These are phyloP conservation scores for Friedmanniomyces endolithicus DNA, from an alignment of 495 filamentous ascomycete genomes.

Conservation along the genomic window DNA sequence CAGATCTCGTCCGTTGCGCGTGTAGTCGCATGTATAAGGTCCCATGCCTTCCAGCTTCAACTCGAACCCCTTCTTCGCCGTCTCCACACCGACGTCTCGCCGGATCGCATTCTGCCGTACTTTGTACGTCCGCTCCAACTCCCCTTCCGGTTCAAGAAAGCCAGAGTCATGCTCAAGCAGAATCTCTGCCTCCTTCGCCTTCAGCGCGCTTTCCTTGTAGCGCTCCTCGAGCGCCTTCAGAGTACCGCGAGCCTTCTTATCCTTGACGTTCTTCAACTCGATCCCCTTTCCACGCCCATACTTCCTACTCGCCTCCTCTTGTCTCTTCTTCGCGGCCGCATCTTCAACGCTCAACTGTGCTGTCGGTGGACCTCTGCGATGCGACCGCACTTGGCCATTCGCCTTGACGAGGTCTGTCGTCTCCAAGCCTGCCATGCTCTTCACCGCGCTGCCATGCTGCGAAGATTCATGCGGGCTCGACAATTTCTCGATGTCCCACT, in stretches of 20 bases:
- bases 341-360: slow-evolving; percentile 19
- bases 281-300: slow-evolving; percentile 79
- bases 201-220: slow-evolving; percentile 65
- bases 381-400: slow-evolving; percentile 21
- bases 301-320: slow-evolving; percentile 50
- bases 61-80: slow-evolving; percentile 85
- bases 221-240: slow-evolving; percentile 65
- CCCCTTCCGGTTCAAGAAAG: slow-evolving; percentile 76
- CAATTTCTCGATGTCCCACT: no score
- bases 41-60: slow-evolving; percentile 70
- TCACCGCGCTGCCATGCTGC: background rate
- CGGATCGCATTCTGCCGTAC: slow-evolving; percentile 80
- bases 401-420: slow-evolving; percentile 14
- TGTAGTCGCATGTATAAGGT: slow-evolving; percentile 79
- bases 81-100: slow-evolving; percentile 59
- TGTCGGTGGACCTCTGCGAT: slow-evolving; percentile 17
- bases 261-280: slow-evolving; percentile 43
- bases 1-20: slow-evolving; percentile 72
- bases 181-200: slow-evolving; percentile 90
- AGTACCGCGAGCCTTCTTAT: slow-evolving; percentile 81
- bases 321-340: slow-evolving; percentile 19
- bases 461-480: background rate
- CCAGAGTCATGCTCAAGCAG: slow-evolving; percentile 77
- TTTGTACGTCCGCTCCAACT: slow-evolving; percentile 83
- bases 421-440: slow-evolving; percentile 9